Evolutionary conservation across 805 yeast species (phyloP), one percentile per base, ranked within the genome.

Genomic region (Wickerhamomyces bovis): DNA sequence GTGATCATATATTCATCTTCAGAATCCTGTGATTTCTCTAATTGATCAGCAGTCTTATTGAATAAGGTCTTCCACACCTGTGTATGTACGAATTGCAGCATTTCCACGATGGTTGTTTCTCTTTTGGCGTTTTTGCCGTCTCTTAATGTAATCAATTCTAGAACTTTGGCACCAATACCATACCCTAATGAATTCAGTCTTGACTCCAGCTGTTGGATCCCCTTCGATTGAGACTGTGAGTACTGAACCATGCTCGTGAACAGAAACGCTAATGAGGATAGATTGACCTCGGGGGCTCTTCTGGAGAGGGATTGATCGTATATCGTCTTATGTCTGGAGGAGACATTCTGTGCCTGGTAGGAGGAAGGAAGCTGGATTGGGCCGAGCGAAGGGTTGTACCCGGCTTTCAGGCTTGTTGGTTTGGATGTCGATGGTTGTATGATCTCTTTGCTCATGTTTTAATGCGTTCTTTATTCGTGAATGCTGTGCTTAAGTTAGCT

Each of bases 111-210:
- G 43, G 76, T 75, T 10, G 75, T 71, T 53, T 84, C 90, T 51
- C 95, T 75, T 56, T 81, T 83, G 19, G 84, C 80, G 23, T 75
- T 68, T 54, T 72, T 72, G 30, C 89, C 87, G 45, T 82, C 89
- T 48, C 95, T 69, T 39, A 84, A 58, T 31, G 85, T 80, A 8
- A 79, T 70, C 51, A 89, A 69, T 60, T 89, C 96, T 30, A 87
- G 65, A 52, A 77, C 72, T 51, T 87, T 76, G 46, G 79, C 76
- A 2, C 96, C 96, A 36, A 89, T 77, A 36, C 80, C 80, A 60
- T 87, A 86, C 1, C 96, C 96, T 39, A 85, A 66, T 11, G 81
- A 77, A 61, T 84, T 87, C 43, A 88, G 71, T 44, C 82, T 67
- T 3, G 71, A 60, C 53, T 80, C 88, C 36, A 81, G 60, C 54